Base-by-base conservation (phyloP, 2,329 filamentous ascomycete species). In the Hymenoscyphus fraxineus region DNA sequence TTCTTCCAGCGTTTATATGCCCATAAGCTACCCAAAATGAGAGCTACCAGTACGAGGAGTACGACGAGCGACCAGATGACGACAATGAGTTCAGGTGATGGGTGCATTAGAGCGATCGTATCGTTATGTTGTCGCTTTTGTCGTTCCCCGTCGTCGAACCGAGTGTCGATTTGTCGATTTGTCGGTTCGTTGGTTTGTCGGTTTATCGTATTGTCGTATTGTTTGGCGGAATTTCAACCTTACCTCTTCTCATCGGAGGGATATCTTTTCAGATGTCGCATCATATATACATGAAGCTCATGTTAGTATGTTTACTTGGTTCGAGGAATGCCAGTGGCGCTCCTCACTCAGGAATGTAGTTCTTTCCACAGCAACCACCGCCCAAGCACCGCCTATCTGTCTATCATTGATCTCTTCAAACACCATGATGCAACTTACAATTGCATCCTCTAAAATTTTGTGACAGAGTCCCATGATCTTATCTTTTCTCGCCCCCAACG, bases 31-130 rank as follows among this genome's bases (percentile, higher is more conserved):
- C 41, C 12, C 15, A 62, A 38, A 0, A 65, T 38, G 47, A 59
- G 54, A n/a, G 59, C 44, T 35, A 62, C 15, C 7, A 63, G 62
- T 15, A 19, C 55, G 6, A 66, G 51, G 35, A 68, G n/a, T 16
- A 59, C 62, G 9, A 68, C 13, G 40, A 69, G 22, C 22, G 47
- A 19, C 22, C 19, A 47, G 16, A 61, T 66, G 58, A 70, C 59
- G 19, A 67, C 32, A 16, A 64, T 55, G 6, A 62, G 60, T 16
- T 27, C 61, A 27, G 63, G 44, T 47, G 62, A 64, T 44, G 57
- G 39, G 59, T 65, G 27, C 12, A 61, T 59, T 66, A 38, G 57
- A 32, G 51, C 63, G 57, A 51, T 60, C 35, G 12, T 54, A 40
- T 27, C 16, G 40, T 60, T 15, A n/a, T 41, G 59, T 59, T 59